These are phyloP conservation scores for Diaporthe aspalathi DNA, from an alignment of 2,329 filamentous ascomycete genomes.

Conservation along the genomic window DNA sequence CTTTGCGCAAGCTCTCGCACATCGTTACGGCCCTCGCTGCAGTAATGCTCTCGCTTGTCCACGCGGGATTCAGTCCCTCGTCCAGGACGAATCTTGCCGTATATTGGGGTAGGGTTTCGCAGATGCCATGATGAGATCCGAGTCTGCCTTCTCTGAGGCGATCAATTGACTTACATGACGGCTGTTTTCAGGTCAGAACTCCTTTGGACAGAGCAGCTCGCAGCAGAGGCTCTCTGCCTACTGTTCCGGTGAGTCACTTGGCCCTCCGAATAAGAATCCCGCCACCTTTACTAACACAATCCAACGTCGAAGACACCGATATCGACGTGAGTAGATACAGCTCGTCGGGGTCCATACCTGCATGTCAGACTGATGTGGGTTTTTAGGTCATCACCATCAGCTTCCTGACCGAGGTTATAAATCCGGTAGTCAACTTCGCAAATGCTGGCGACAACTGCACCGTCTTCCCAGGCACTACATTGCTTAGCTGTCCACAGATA, in stretches of 20 bases:
- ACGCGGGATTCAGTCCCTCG: constrained; percentile 58
- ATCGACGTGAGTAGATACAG: constrained; percentile 54
- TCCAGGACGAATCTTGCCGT: constrained; percentile 67
- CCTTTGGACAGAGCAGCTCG: constrained; percentile 58
- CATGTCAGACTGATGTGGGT: not conserved
- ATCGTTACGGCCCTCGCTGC: not conserved
- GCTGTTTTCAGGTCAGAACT: constrained; percentile 66
- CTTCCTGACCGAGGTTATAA: constrained; percentile 70
- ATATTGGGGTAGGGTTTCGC: constrained; percentile 69
- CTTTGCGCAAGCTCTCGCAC: not conserved
- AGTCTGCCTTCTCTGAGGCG: no score
- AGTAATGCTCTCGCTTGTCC: constrained; percentile 44
- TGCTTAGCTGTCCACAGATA: constrained; percentile 72
- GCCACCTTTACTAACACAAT: not conserved
- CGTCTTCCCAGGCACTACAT: constrained; percentile 65
- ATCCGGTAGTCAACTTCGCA: constrained; percentile 71
- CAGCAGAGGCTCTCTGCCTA: constrained; percentile 70
- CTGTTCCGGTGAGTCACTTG: constrained; percentile 63
- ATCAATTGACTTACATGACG: not conserved
- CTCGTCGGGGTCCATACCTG: not conserved
- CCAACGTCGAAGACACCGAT: constrained; percentile 57
- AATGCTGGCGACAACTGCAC: constrained; percentile 72
- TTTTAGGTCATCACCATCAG: constrained; percentile 70
- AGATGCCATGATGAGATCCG: constrained; percentile 26
- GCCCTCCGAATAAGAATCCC: not conserved